These are phyloP conservation scores for Fraxinus floribunda DNA, from an alignment of 305 asterid species.

Conservation along the genomic window DNA sequence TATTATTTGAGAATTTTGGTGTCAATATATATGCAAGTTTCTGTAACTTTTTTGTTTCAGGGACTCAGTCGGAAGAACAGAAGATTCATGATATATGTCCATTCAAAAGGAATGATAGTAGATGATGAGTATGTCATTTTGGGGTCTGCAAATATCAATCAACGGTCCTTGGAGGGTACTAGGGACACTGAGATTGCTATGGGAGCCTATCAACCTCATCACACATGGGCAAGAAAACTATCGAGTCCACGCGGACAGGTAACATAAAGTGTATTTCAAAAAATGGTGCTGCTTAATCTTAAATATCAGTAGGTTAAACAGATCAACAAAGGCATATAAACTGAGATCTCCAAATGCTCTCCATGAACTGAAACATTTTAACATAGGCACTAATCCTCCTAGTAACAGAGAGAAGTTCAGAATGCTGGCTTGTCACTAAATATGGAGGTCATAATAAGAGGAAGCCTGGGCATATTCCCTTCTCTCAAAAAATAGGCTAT, in stretches of 20 bases:
- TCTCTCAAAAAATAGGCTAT: not conserved
- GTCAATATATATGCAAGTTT: not conserved
- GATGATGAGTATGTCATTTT: constrained; percentile 84
- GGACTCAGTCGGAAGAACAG: constrained; percentile 69
- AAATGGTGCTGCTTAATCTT: not conserved
- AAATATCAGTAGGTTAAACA: not conserved
- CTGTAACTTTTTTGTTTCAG: constrained; percentile 42
- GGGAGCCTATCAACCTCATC: constrained; percentile 96
- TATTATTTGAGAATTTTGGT: not conserved
- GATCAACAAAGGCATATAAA: not conserved
- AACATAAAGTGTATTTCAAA: constrained; percentile 4
- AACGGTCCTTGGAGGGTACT: constrained; percentile 89
- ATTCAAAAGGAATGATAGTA: constrained; percentile 94
- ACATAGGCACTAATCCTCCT: not conserved
- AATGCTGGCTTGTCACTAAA: not conserved
- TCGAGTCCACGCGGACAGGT: constrained; percentile 90
- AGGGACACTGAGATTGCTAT: constrained; percentile 96
- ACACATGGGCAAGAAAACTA: constrained; percentile 79
- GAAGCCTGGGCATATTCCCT: not conserved
- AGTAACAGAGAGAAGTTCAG: not conserved
- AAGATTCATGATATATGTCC: constrained; percentile 97
- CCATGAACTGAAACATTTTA: not conserved
- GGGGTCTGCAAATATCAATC: constrained; percentile 95
- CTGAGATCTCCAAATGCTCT: not conserved
- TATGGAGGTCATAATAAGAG: not conserved